Evolutionary conservation across 2,329 filamentous ascomycete species (phyloP).

Genomic region (Aspergillus cejpii): DNA sequence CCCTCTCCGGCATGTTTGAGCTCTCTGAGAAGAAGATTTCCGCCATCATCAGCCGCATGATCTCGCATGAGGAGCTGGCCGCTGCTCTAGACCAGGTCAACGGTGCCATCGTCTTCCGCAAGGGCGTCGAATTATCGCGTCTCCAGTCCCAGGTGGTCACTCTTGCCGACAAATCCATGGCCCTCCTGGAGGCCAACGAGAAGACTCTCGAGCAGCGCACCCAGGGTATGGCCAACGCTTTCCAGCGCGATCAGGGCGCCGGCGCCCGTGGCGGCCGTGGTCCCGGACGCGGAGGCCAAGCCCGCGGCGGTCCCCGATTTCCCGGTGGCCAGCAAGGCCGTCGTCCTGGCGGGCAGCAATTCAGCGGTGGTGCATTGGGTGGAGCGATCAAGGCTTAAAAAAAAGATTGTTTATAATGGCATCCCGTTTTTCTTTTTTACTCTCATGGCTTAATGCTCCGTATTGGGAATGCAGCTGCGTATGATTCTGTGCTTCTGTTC

Average conservation of each 20-base stretch:
- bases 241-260: slow-evolving; percentile 82
- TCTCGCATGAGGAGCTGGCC: slow-evolving; percentile 94
- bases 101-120: slow-evolving; percentile 95
- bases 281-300: slow-evolving; percentile 36
- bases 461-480: slow-evolving; percentile 19
- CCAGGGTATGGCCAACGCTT: slow-evolving; percentile 89
- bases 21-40: slow-evolving; percentile 82
- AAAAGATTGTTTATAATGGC: slow-evolving; percentile 30
- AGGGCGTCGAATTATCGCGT: slow-evolving; percentile 94
- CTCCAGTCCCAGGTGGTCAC: slow-evolving; percentile 92
- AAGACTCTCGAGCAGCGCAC: slow-evolving; percentile 94
- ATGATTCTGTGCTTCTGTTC: slow-evolving; percentile 15
- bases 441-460: slow-evolving; percentile 20
- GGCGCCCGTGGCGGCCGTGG: slow-evolving; percentile 60
- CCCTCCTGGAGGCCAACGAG: slow-evolving; percentile 94
- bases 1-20: slow-evolving; percentile 91
- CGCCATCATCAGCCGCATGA: slow-evolving; percentile 98
- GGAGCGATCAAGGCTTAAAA: slow-evolving; percentile 46
- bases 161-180: slow-evolving; percentile 90
- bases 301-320: slow-evolving; percentile 34
- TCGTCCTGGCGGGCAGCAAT: slow-evolving; percentile 45
- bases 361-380: slow-evolving; percentile 46
- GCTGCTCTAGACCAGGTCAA: slow-evolving; percentile 97
- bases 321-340: slow-evolving; percentile 39
- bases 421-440: slow-evolving; percentile 19